Evolutionary conservation across 176 grass and related monocot genomes (phyloP), one percentile per base, ranked within the genome.

Genomic region (Melocanna baccifera): DNA sequence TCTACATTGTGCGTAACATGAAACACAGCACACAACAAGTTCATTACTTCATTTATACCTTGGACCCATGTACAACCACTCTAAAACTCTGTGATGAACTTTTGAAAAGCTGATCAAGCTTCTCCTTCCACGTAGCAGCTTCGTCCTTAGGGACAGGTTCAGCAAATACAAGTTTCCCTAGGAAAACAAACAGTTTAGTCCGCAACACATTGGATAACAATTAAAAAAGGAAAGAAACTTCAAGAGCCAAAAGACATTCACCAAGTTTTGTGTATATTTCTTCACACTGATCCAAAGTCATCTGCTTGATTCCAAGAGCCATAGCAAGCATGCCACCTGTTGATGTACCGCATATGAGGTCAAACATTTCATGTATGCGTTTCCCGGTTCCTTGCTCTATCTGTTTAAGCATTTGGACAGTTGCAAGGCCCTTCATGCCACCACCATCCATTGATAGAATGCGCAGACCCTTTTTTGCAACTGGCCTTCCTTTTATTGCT

Each of bases 241-340:
- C 78, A 94, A 81, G 66, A 64, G 67, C 61, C 62, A 67, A 67
- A 85, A 85, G 78, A 82, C 12, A 79, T 62, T 83, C 69, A 98
- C 96, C 96, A 80, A 98, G 91, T 84, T 93, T 95, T 82, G 94
- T 98, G 64, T 98, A 98, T 91, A 98, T 94, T 88, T 98, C 96
- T 91, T 98, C 96, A 88, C 96, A 98, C 70, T 98, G 91, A 76
- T 92, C 87, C 80, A 98, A 85, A 46, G 73, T 94, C 96, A 98
- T 95, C 81, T 85, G 87, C 88, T 98, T 98, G 81, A 95, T 86
- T 58, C 96, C 96, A 88, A 98, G 96, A 75, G 96, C 96, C 85
- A 98, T 91, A 36, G 93, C 93, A 81, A 98, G 93, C 96, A 98
- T 98, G 58, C 96, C 96, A 86, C 96, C 96, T 32, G 96, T 98